These are phyloP conservation scores for Rhodosporidiobolus odoratus DNA, from an alignment of 768 basidiomycete species.

Conservation along the genomic window DNA sequence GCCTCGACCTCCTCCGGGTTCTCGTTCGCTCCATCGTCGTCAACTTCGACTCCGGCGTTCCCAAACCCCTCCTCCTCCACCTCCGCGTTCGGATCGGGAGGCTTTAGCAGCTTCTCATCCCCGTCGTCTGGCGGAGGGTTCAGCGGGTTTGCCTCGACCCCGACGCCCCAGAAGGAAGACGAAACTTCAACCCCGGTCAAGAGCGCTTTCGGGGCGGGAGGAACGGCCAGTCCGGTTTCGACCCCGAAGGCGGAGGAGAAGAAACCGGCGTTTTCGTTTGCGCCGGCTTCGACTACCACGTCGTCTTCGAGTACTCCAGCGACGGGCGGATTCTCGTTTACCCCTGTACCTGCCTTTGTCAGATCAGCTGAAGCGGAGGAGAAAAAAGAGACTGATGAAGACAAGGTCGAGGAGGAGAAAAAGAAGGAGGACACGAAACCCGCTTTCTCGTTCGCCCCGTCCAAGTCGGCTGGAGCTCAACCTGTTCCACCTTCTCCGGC, in stretches of 20 bases:
- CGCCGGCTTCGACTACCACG: background rate
- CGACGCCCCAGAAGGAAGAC: background rate
- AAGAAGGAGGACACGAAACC: background rate
- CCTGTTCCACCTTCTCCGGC: no score
- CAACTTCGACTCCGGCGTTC: no score
- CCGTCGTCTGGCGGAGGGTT: background rate
- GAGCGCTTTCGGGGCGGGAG: background rate
- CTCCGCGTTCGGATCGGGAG: no score
- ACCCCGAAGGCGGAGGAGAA: background rate
- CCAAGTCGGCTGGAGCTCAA: no score
- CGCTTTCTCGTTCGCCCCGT: background rate
- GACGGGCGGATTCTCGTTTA: background rate
- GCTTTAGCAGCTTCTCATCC: no score
- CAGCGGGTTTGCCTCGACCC: background rate
- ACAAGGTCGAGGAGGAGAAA: background rate
- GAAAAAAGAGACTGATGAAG: background rate
- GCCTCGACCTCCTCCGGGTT: no score
- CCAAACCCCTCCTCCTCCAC: no score
- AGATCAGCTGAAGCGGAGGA: background rate
- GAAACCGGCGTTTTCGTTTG: background rate
- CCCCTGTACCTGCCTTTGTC: background rate
- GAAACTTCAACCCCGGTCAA: no score
- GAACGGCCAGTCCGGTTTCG: background rate
- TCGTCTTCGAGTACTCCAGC: background rate
- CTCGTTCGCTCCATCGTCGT: no score